Evolutionary conservation across 805 yeast genomes (phyloP).

Genomic region (Yueomyces sinensis): DNA sequence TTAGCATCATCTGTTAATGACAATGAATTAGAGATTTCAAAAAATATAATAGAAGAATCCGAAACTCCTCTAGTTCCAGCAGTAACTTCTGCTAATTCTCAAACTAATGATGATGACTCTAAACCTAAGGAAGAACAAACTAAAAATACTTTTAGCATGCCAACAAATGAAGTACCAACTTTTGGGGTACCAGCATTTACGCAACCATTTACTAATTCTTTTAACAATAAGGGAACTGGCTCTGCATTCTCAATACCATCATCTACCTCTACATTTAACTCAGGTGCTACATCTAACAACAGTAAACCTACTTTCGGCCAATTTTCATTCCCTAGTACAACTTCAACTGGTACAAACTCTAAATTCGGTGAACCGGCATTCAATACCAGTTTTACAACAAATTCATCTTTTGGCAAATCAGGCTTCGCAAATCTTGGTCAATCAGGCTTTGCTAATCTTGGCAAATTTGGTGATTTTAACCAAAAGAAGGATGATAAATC

Average conservation of each 20-base stretch:
- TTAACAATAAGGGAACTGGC: too few relatives aligned
- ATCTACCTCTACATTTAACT: too few relatives aligned
- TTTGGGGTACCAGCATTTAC: conserved; percentile 15
- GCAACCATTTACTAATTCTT: conserved; percentile 5
- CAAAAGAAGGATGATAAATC: background rate
- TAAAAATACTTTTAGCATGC: background rate
- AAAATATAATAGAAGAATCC: too few relatives aligned
- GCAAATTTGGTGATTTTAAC: background rate
- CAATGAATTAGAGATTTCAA: too few relatives aligned
- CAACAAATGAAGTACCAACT: conserved; percentile 5
- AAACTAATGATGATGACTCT: background rate
- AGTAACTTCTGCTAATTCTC: too few relatives aligned
- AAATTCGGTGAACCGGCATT: conserved; percentile 6
- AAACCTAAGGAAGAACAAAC: background rate
- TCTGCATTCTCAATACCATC: too few relatives aligned
- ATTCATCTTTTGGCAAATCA: conserved; percentile 5
- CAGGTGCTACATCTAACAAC: too few relatives aligned
- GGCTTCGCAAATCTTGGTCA: conserved; percentile 6
- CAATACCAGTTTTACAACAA: background rate
- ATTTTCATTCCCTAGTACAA: conserved; percentile 5
- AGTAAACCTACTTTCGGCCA: too few relatives aligned
- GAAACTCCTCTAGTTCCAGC: too few relatives aligned
- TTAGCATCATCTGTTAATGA: background rate
- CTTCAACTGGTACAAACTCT: conserved; percentile 2
- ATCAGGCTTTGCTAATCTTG: background rate